Percentiles rank a stretch among this genome's conserved stretches.
Conservation (phyloP, 306 rosid genomes). For the Cicer judaicum region DNA sequence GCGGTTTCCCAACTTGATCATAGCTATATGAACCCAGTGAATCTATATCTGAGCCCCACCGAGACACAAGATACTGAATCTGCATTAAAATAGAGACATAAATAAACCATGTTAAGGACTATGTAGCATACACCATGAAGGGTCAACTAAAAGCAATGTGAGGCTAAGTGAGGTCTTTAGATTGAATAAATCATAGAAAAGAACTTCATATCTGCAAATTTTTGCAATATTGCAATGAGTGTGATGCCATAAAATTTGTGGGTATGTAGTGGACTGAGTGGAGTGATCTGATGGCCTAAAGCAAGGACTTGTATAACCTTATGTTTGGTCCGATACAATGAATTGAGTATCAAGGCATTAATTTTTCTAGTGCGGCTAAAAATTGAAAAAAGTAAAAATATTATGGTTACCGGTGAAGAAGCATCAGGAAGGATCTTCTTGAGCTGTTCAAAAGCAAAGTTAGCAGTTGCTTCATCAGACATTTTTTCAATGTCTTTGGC, state of each 20-base stretch:
- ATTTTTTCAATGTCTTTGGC: conserved; percentile 95
- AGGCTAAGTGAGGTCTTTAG: neutral
- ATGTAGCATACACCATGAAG: neutral
- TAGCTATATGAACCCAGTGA: conserved; percentile 95
- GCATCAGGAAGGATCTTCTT: conserved; percentile 93
- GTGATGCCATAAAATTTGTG: neutral
- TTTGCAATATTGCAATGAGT: neutral
- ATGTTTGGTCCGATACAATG: neutral
- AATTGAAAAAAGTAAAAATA: neutral
- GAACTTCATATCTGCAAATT: neutral
- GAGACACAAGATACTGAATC: conserved; percentile 92
- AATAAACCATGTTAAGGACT: neutral
- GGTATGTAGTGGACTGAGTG: neutral
- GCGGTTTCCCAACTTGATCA: conserved; percentile 84
- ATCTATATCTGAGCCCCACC: conserved; percentile 82
- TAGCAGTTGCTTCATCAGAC: conserved; percentile 98
- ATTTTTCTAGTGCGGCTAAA: neutral
- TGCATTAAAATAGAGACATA: conserved; percentile 42
- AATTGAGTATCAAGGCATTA: neutral
- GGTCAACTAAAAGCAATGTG: too few species aligned
- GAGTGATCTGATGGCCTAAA: neutral
- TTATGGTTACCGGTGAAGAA: conserved; percentile 71
- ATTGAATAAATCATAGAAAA: neutral
- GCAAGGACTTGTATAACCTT: neutral
- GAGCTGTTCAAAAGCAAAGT: conserved; percentile 80